Conservation (phyloP, 139 green algal genomes). For the Chlorella sp. region DNA sequence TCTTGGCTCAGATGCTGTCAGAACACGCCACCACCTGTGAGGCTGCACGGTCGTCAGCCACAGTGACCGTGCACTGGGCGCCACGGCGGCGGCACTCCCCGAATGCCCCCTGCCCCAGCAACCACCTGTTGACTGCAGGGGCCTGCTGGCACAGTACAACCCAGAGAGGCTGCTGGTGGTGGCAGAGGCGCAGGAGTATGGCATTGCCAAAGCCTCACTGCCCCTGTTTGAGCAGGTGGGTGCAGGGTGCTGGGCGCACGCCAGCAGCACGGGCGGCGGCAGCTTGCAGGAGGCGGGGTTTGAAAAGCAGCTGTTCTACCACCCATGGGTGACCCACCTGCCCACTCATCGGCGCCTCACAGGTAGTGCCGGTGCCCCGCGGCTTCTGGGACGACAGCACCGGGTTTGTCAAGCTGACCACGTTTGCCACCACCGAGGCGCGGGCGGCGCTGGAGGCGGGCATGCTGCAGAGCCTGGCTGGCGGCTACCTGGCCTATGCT, state of each 20-base stretch:
- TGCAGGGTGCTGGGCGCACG: slow-evolving; percentile 49
- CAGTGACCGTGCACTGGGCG: too few relatives aligned
- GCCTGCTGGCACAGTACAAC: background rate
- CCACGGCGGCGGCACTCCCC: too few relatives aligned
- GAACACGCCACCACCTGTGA: too few relatives aligned
- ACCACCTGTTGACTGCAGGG: background rate
- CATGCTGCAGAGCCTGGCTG: slow-evolving; percentile 1
- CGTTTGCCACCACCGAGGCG: slow-evolving; percentile 18
- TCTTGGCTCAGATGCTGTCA: too few relatives aligned
- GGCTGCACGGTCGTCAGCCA: too few relatives aligned
- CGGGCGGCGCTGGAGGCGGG: slow-evolving; percentile 13
- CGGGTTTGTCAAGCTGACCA: slow-evolving; percentile 25
- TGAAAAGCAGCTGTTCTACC: slow-evolving; percentile 38
- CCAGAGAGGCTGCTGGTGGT: slow-evolving; percentile 16
- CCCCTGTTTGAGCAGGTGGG: slow-evolving; percentile 37
- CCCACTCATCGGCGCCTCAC: slow-evolving; percentile 15
- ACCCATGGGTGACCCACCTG: too few relatives aligned
- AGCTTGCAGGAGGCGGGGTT: too few relatives aligned
- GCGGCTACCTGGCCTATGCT: slow-evolving; percentile 65
- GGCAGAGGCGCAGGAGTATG: slow-evolving; percentile 9
- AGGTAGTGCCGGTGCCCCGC: slow-evolving; percentile 31
- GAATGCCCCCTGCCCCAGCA: too few relatives aligned
- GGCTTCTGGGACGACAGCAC: slow-evolving; percentile 54
- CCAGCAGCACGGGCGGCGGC: slow-evolving; percentile 22
- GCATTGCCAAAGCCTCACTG: background rate